phyloP scores from a whole-genome alignment of 306 rosid genomes.

The Sicyos baderoa region DNA sequence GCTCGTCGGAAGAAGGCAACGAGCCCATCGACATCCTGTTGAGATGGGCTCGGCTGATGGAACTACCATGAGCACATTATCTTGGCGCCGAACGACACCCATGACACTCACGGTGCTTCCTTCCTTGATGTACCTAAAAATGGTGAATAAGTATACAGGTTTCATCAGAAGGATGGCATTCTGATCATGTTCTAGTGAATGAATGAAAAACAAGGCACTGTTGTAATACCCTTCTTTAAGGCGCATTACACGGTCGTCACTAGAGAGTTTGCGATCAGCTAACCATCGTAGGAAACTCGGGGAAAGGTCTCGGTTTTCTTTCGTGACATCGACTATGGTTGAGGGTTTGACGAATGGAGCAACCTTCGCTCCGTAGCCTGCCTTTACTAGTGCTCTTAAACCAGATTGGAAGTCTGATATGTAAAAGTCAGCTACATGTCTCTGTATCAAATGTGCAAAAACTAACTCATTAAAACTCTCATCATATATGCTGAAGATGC shows the following conservation, averaged over 20 bases:
- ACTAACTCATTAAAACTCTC: constrained; percentile 1
- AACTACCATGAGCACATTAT: constrained; percentile 84
- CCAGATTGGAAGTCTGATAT: constrained; percentile 95
- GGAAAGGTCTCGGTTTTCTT: constrained; percentile 70
- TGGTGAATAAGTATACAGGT: neutral
- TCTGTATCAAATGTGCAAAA: constrained; percentile 47
- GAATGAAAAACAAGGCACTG: no score
- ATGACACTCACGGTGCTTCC: constrained; percentile 93
- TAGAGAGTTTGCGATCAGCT: constrained; percentile 75
- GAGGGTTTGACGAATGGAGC: constrained; percentile 79
- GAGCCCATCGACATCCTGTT: constrained; percentile 81
- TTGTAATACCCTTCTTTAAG: constrained; percentile 85
- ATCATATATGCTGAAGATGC: neutral
- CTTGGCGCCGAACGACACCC: constrained; percentile 91
- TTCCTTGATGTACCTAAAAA: constrained; percentile 74
- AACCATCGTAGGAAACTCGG: constrained; percentile 86
- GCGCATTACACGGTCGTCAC: constrained; percentile 73
- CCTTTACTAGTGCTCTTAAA: constrained; percentile 89
- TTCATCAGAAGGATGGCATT: neutral
- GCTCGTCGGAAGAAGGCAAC: constrained; percentile 75
- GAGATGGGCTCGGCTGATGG: constrained; percentile 71
- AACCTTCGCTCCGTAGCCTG: constrained; percentile 89
- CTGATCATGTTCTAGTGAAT: neutral
- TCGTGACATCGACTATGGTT: constrained; percentile 62
- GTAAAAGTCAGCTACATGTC: constrained; percentile 77